Evolutionary conservation across 1,284 basidiomycete species (phyloP).

Genomic region (Takashimella tepidaria): DNA sequence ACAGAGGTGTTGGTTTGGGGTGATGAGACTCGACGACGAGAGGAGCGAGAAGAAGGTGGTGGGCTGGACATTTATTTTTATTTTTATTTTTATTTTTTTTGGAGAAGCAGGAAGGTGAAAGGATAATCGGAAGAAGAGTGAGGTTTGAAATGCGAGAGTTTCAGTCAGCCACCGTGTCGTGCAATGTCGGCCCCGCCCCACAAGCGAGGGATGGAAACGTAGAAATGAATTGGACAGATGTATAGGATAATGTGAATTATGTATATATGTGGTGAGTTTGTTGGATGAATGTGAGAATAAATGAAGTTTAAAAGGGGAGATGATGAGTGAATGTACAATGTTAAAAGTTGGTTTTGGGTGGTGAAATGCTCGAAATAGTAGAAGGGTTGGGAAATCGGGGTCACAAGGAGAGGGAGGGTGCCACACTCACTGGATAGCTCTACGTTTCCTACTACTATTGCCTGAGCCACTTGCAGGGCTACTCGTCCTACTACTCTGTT

Average conservation of each 20-base stretch:
- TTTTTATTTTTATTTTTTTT: too few relatives aligned
- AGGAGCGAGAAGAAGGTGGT: neutral
- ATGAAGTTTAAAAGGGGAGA: neutral
- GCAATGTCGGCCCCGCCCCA: too few relatives aligned
- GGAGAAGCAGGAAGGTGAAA: too few relatives aligned
- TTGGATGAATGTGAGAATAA: neutral
- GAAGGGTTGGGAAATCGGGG: too few relatives aligned
- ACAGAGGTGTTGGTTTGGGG: neutral
- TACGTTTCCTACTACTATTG: neutral
- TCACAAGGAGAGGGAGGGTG: neutral
- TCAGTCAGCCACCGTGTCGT: too few relatives aligned
- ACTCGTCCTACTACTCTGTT: neutral
- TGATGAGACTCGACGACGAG: neutral
- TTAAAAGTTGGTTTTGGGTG: neutral
- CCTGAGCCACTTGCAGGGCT: neutral
- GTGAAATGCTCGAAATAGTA: too few relatives aligned
- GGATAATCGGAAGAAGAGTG: too few relatives aligned
- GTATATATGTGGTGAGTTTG: neutral
- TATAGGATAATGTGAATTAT: too few relatives aligned
- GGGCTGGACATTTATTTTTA: too few relatives aligned
- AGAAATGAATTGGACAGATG: too few relatives aligned
- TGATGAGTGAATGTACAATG: neutral
- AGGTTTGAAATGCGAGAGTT: too few relatives aligned
- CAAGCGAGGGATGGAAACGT: too few relatives aligned
- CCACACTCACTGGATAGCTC: neutral